Conservation (phyloP, 441 rosid species). For the Aquilaria agallochum region DNA sequence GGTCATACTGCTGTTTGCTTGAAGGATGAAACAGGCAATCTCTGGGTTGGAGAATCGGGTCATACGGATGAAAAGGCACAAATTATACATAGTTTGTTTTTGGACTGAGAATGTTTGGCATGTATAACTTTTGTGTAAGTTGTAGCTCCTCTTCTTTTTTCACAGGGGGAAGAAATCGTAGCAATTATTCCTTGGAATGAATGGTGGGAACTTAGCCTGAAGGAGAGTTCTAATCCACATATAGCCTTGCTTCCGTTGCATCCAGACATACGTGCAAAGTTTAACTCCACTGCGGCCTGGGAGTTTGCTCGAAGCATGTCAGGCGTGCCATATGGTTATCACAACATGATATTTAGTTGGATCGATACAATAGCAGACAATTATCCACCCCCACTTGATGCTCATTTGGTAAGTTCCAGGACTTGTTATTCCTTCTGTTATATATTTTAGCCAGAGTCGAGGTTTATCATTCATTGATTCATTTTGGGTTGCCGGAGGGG, state of each 20-base stretch:
- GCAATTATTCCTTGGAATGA: conserved; percentile 84
- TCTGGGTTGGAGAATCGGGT: conserved; percentile 97
- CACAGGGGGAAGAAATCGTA: conserved; percentile 80
- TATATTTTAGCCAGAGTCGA: background rate
- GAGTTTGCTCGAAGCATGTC: conserved; percentile 77
- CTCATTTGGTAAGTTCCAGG: conserved; percentile 68
- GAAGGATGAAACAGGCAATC: conserved; percentile 72
- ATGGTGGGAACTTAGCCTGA: conserved; percentile 76
- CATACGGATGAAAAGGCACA: conserved; percentile 85
- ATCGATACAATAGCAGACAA: conserved; percentile 76
- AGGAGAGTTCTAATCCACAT: conserved; percentile 82
- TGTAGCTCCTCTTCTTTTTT: background rate
- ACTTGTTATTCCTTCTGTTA: background rate
- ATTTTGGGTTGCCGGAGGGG: background rate
- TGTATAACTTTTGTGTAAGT: background rate
- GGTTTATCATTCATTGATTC: background rate
- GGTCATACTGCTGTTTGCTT: conserved; percentile 93
- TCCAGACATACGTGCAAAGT: conserved; percentile 63
- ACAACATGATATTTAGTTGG: conserved; percentile 96
- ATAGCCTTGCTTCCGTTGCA: conserved; percentile 79
- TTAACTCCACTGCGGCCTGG: conserved; percentile 84
- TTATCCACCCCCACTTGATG: conserved; percentile 90
- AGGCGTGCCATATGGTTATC: conserved; percentile 90
- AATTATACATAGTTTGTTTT: background rate
- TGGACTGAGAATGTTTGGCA: background rate